Percentiles rank a stretch among this genome's conserved stretches.
Evolutionary conservation across 176 grass and related monocot species (phyloP).

Genomic region (Oropetium thomaeum): DNA sequence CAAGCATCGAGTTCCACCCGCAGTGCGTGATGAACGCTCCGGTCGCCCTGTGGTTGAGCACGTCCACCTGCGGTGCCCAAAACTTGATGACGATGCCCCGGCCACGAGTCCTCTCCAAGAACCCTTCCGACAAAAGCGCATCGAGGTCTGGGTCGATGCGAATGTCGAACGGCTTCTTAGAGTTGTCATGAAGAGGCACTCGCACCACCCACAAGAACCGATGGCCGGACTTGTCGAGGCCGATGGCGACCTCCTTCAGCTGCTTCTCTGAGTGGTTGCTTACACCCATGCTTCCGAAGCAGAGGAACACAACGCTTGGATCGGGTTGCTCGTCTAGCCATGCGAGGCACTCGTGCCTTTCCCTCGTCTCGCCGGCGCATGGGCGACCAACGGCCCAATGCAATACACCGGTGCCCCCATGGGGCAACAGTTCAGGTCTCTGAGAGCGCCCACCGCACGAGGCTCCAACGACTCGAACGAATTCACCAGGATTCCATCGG

Average conservation of each 20-base stretch:
- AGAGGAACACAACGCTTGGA: conserved; percentile 55
- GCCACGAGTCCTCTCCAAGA: too few species aligned
- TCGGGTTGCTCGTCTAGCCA: conserved; percentile 54
- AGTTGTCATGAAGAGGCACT: too few species aligned
- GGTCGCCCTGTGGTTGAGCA: too few species aligned
- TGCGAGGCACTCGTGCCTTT: conserved; percentile 33
- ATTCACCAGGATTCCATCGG: neutral
- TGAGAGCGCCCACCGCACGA: neutral
- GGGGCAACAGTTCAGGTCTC: neutral
- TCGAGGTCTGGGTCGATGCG: too few species aligned
- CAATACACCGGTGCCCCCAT: neutral
- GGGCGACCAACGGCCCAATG: conserved; percentile 23
- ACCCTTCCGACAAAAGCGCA: too few species aligned
- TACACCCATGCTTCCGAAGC: conserved; percentile 46
- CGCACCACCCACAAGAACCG: conserved; percentile 34
- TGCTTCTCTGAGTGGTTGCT: neutral
- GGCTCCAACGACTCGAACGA: neutral
- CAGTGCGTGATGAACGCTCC: too few species aligned
- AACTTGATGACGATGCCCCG: too few species aligned
- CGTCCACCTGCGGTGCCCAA: too few species aligned
- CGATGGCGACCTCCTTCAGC: conserved; percentile 42
- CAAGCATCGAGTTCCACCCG: too few species aligned
- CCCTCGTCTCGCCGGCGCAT: neutral
- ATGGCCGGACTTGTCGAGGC: conserved; percentile 47
- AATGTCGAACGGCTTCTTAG: too few species aligned